Percentiles rank a stretch among this genome's conserved stretches.
These are phyloP conservation scores for Suillus subalutaceus DNA, from an alignment of 768 basidiomycete genomes.

Conservation along the genomic window DNA sequence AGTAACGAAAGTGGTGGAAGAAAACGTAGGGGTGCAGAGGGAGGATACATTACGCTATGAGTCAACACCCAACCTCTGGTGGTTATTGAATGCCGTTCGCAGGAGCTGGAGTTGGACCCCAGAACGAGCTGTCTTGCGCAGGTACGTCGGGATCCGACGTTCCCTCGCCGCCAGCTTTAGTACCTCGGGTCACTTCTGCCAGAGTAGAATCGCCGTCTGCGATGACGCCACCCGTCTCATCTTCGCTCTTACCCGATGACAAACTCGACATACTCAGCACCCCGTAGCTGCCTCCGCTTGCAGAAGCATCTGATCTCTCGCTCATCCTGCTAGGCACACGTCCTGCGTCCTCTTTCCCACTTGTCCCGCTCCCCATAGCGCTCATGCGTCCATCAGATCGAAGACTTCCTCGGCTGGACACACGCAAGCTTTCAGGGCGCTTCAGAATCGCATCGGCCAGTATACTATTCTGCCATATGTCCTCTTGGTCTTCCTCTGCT, in stretches of 20 bases:
- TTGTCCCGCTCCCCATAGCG: slow-evolving; percentile 12
- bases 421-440: slow-evolving; percentile 41
- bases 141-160: background rate
- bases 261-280: slow-evolving; percentile 2
- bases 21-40: background rate
- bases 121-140: background rate
- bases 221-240: background rate
- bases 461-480: slow-evolving; percentile 45
- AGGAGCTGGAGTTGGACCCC: too few species aligned
- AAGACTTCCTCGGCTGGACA: slow-evolving; percentile 6
- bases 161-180: background rate
- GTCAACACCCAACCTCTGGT: background rate
- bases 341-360: slow-evolving; percentile 17
- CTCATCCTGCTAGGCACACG: slow-evolving; percentile 11
- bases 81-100: background rate
- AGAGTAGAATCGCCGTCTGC: background rate
- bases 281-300: slow-evolving; percentile 3
- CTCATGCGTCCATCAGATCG: slow-evolving; percentile 7
- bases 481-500: slow-evolving; percentile 29
- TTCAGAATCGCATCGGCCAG: slow-evolving; percentile 64
- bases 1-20: slow-evolving; percentile 6
- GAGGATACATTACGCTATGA: background rate
- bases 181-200: background rate
- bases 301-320: slow-evolving; percentile 8
- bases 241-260: slow-evolving; percentile 1